Evolutionary conservation across 2,329 filamentous ascomycete genomes (phyloP), one percentile per base, ranked within the genome.

Genomic region (Aspergillus phoenicis): DNA sequence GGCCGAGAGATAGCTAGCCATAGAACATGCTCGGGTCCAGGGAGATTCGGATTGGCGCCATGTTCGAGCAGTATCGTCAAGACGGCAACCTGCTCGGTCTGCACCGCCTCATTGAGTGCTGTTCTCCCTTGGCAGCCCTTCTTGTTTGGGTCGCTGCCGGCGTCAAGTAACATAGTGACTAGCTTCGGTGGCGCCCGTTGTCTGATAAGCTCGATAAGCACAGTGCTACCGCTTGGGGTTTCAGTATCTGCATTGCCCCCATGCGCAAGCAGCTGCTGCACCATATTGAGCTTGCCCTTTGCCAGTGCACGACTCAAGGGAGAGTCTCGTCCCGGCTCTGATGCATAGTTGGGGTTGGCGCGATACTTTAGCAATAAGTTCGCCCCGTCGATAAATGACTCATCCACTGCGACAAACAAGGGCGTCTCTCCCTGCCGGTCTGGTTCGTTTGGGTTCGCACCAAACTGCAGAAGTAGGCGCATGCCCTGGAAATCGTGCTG

Each of bases 1-100:
- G 87, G 79, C 55, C 87, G 81, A 73, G 87, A 85, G 0, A 83
- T 84, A 0, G 87, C 81, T 2, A 87, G 86, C 88, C 88, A 88
- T 24, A 91, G 80, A 74, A 87, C 84, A 75, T 90, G 85, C 73
- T 89, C 89, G 10, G 87, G 87, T 1, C 86, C 87, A 1, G 88
- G 88, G 5, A 90, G 77, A 70, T 91, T 91, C 8, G 87, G 83
- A 67, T 90, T 84, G 2, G 88, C 89, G 3, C 84, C 83, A 58
- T 87, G 82, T 55, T 89, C 81, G 2, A 87, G 74, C 15, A 86
- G 72, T 3, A 77, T 70, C 1, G 75, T 79, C 61, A 88, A 83
- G 1, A 89, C 78, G 60, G 89, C 86, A 52, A 82, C 75, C 5
- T 87, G 81, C 10, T 81, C 82, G 17, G 78, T 77, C 52, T 81